Evolutionary conservation across 2,329 filamentous ascomycete genomes (phyloP).

Genomic region (Berkeleyomyces basicola): DNA sequence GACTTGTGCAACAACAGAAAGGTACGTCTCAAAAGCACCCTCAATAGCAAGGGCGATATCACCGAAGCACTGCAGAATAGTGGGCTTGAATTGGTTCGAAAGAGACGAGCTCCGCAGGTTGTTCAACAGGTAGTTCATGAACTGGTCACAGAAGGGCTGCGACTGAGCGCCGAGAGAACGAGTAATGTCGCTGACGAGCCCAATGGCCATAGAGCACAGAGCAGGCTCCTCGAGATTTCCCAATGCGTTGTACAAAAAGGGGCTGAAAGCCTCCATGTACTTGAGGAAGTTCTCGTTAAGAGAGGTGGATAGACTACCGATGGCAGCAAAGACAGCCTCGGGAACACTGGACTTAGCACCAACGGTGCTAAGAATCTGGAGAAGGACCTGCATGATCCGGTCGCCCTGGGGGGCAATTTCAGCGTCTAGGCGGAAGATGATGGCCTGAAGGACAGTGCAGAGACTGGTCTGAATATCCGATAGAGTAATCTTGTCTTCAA

Average conservation of each 20-base stretch:
- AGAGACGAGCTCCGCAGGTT: conserved; percentile 76
- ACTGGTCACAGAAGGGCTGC: conserved; percentile 87
- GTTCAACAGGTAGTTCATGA: conserved; percentile 95
- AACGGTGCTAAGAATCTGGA: conserved; percentile 63
- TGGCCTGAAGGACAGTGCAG: conserved; percentile 76
- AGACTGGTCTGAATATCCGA: conserved; percentile 98
- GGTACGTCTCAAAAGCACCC: conserved; percentile 81
- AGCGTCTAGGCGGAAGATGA: conserved; percentile 77
- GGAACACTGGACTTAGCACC: conserved; percentile 83
- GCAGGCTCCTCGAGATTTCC: conserved; percentile 90
- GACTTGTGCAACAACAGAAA: conserved; percentile 82
- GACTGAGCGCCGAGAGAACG: conserved; percentile 78
- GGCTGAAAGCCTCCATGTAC: conserved; percentile 92
- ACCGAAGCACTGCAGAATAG: conserved; percentile 93
- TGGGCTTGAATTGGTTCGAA: conserved; percentile 93
- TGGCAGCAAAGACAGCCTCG: conserved; percentile 80
- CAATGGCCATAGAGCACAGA: conserved; percentile 93
- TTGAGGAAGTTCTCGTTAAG: conserved; percentile 86
- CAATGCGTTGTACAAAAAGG: conserved; percentile 85
- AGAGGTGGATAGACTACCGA: conserved; percentile 80
- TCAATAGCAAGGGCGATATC: conserved; percentile 93
- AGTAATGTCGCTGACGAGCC: conserved; percentile 89
- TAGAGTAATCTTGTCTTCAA: conserved; percentile 87
- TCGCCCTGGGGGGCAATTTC: conserved; percentile 84
- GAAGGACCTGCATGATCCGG: conserved; percentile 77